Percentiles rank a stretch among this genome's conserved stretches.
phyloP scores from a whole-genome alignment of 2,329 filamentous ascomycete species.

The Aspergillus ochraceus region DNA sequence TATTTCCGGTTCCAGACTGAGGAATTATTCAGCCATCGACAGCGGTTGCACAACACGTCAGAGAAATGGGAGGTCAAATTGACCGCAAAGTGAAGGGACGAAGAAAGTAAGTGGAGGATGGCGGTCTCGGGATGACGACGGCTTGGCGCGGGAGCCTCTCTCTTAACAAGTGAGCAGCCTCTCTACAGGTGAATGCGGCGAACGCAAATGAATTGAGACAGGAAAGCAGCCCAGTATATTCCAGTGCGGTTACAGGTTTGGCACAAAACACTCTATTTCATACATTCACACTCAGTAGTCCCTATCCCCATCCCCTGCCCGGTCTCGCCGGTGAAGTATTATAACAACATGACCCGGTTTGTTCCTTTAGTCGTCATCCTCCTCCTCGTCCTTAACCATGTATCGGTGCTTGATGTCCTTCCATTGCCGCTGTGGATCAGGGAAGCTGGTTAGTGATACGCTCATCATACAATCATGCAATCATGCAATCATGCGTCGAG shows the following conservation, averaged over 20 bases:
- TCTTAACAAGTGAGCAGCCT: too few relatives aligned
- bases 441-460: not conserved
- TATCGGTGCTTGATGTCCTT: conserved; percentile 97
- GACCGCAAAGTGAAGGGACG: not conserved
- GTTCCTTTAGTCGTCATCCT: conserved; percentile 51
- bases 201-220: too few relatives aligned
- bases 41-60: not conserved
- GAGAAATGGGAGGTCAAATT: too few relatives aligned
- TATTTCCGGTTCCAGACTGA: not conserved
- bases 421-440: conserved; percentile 80
- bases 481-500: not conserved
- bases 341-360: conserved; percentile 4
- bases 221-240: not conserved
- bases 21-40: not conserved
- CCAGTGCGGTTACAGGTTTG: not conserved
- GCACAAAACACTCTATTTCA: conserved; percentile 20
- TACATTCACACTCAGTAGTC: conserved; percentile 23
- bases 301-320: conserved; percentile 3
- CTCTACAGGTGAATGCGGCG: too few relatives aligned
- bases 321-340: conserved; percentile 10
- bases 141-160: not conserved
- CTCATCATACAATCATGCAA: not conserved
- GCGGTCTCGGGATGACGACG: not conserved
- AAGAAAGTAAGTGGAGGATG: not conserved
- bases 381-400: conserved; percentile 64